Evolutionary conservation across 768 basidiomycete species (phyloP).

Genomic region (Nevesoporus exiguus): DNA sequence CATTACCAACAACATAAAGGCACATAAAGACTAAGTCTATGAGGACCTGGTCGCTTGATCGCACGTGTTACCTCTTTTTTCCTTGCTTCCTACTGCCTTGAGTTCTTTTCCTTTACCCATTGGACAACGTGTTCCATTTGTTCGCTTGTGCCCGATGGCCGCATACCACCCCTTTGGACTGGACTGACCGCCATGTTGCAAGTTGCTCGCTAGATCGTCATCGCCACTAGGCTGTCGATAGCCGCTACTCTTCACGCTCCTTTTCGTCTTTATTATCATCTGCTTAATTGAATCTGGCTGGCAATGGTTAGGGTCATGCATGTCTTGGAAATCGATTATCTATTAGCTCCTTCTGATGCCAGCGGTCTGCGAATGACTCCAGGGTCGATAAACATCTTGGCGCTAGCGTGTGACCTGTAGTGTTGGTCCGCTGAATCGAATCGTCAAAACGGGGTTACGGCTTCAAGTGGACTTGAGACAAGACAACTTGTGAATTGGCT

Average conservation of each 20-base stretch:
- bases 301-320: conserved; percentile 16
- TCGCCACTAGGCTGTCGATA: conserved; percentile 1
- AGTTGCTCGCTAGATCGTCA: conserved; percentile 14
- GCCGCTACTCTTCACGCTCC: conserved; percentile 12
- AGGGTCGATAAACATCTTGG: too few species aligned
- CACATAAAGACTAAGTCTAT: conserved; percentile 29
- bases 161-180: conserved; percentile 22
- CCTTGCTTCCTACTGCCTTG: not conserved
- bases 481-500: too few species aligned
- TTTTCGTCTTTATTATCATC: conserved; percentile 21
- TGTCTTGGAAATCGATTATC: conserved; percentile 6
- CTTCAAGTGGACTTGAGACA: too few species aligned
- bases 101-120: not conserved
- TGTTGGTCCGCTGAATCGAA: not conserved
- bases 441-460: too few species aligned
- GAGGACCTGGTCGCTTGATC: not conserved
- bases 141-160: conserved; percentile 2
- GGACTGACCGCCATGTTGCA: conserved; percentile 8
- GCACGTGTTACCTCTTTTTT: not conserved
- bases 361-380: not conserved
- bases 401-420: not conserved
- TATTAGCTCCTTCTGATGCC: not conserved
- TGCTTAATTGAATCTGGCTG: conserved; percentile 29
- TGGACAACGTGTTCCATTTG: conserved; percentile 12
- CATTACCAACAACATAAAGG: conserved; percentile 42